Evolutionary conservation across 1,284 basidiomycete species (phyloP).

Genomic region (Apiotrichum porosum): DNA sequence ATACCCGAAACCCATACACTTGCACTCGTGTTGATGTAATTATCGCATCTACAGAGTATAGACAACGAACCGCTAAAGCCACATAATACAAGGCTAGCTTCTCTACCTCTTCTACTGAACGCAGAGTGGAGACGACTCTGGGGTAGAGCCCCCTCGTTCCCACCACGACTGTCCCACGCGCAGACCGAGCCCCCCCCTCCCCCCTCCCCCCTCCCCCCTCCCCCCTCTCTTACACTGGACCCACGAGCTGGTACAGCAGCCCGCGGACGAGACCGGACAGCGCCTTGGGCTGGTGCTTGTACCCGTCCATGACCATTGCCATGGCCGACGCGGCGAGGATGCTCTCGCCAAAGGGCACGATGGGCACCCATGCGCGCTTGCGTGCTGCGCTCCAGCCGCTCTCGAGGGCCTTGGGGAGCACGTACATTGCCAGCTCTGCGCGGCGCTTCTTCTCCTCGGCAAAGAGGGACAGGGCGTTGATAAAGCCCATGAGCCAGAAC

Average conservation of each 20-base stretch:
- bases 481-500: slow-evolving; percentile 72
- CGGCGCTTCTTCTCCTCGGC: slow-evolving; percentile 67
- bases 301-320: slow-evolving; percentile 84
- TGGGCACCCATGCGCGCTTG: slow-evolving; percentile 69
- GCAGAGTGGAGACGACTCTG: too few relatives aligned
- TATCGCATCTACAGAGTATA: too few relatives aligned
- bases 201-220: too few relatives aligned
- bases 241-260: slow-evolving; percentile 87
- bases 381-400: slow-evolving; percentile 77
- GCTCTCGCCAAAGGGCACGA: slow-evolving; percentile 61
- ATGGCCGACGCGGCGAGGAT: slow-evolving; percentile 69
- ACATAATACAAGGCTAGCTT: too few relatives aligned
- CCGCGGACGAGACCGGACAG: slow-evolving; percentile 80
- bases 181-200: too few relatives aligned
- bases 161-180: too few relatives aligned
- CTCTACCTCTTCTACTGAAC: too few relatives aligned
- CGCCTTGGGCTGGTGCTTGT: slow-evolving; percentile 76
- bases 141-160: too few relatives aligned
- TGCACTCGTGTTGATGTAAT: too few relatives aligned
- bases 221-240: slow-evolving; percentile 52
- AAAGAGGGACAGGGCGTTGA: slow-evolving; percentile 72
- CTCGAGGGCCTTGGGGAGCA: slow-evolving; percentile 85
- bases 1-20: too few relatives aligned
- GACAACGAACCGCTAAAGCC: too few relatives aligned
- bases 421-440: slow-evolving; percentile 72